A percentile compares a stretch with the other conserved stretches of the same genome.
These are phyloP conservation scores for Populus euphratica DNA, from an alignment of 345 rosid species.

Conservation along the genomic window DNA sequence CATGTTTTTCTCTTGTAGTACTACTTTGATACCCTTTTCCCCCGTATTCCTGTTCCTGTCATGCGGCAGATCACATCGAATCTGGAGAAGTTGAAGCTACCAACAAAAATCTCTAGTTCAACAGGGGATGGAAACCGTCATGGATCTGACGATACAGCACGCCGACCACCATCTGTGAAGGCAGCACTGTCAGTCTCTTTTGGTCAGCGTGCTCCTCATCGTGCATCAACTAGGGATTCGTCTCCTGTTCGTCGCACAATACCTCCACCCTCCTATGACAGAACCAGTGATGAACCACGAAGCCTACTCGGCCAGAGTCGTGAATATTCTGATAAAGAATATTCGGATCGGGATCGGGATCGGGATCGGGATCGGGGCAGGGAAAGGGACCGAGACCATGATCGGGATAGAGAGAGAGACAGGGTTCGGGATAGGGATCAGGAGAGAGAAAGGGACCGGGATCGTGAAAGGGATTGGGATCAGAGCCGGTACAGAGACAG, in stretches of 20 bases:
- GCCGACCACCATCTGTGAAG: slow-evolving; percentile 98
- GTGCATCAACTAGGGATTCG: slow-evolving; percentile 96
- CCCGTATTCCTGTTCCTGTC: slow-evolving; percentile 94
- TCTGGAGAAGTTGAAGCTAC: slow-evolving; percentile 92
- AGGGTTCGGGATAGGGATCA: slow-evolving; percentile 13
- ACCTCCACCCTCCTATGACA: slow-evolving; percentile 59
- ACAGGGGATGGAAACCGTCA: slow-evolving; percentile 69
- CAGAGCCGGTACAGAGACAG: slow-evolving; percentile 27
- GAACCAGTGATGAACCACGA: slow-evolving; percentile 43
- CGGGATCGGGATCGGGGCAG: slow-evolving; percentile 37
- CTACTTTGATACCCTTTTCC: slow-evolving; percentile 93
- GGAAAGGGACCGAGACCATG: slow-evolving; percentile 41
- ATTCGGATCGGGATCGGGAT: slow-evolving; percentile 39
- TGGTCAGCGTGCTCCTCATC: slow-evolving; percentile 99
- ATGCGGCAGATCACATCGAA: slow-evolving; percentile 69
- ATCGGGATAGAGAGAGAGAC: slow-evolving; percentile 22
- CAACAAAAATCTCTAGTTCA: slow-evolving; percentile 75
- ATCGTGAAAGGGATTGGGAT: slow-evolving; percentile 22
- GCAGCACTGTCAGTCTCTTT: slow-evolving; percentile 98
- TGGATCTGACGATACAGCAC: slow-evolving; percentile 93
- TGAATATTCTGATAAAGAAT: slow-evolving; percentile 63
- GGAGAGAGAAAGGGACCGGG: slow-evolving; percentile 17
- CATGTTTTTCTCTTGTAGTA: slow-evolving; percentile 51
- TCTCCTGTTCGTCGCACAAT: slow-evolving; percentile 88
- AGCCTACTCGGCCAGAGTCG: slow-evolving; percentile 59